Percentiles rank a stretch among this genome's conserved stretches.
Conservation (phyloP, 2,329 filamentous ascomycete species). For the Clarireedia sp. region DNA sequence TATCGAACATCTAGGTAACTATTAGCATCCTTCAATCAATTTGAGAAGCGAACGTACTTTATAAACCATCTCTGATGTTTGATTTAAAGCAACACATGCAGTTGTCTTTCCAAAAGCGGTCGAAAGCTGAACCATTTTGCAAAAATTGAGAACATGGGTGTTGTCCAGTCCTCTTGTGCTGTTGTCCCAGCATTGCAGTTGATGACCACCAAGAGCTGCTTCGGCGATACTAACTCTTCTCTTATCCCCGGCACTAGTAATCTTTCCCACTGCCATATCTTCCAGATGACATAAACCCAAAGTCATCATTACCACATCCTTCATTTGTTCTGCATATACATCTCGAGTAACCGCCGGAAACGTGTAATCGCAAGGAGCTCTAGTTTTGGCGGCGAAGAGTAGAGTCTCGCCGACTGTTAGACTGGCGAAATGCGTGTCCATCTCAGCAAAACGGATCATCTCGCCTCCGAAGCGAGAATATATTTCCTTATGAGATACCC, state of each 20-base stretch:
- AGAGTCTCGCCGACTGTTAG: conserved; percentile 68
- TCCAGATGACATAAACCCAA: conserved; percentile 66
- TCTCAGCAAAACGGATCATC: conserved; percentile 66
- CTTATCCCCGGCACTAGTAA: conserved; percentile 71
- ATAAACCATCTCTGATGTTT: conserved; percentile 61
- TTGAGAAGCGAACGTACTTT: conserved; percentile 37
- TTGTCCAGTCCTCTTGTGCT: conserved; percentile 68
- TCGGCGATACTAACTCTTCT: conserved; percentile 76
- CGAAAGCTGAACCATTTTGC: conserved; percentile 54
- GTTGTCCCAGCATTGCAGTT: conserved; percentile 65
- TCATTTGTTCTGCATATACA: conserved; percentile 36
- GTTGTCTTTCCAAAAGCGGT: conserved; percentile 57
- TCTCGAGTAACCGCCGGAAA: conserved; percentile 47
- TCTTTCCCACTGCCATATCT: conserved; percentile 66
- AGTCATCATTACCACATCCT: conserved; percentile 57
- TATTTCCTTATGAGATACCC: conserved; percentile 45
- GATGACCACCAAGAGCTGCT: conserved; percentile 67
- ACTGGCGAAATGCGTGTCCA: conserved; percentile 66
- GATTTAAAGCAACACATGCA: conserved; percentile 62
- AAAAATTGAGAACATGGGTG: conserved; percentile 65
- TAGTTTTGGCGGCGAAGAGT: conserved; percentile 60
- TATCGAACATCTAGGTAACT: conserved; percentile 48
- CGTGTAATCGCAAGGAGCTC: conserved; percentile 56
- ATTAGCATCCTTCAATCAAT: not conserved
- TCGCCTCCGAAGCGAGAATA: conserved; percentile 47